phyloP scores from a whole-genome alignment of 305 asterid genomes.

The Fraxinus paxiana region DNA sequence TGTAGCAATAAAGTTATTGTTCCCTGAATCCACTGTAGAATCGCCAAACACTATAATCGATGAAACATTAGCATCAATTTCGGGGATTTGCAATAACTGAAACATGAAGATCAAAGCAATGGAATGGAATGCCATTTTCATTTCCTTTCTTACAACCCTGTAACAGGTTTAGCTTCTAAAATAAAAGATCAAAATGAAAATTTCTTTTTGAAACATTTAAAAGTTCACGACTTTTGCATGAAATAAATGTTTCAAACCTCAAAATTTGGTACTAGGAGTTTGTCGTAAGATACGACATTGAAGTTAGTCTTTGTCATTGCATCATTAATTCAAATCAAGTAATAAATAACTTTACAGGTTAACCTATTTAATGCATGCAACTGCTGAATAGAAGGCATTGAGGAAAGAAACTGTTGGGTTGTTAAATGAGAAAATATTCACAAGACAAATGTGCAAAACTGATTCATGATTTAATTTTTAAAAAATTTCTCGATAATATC shows the following conservation, averaged over 20 bases:
- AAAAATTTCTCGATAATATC: not conserved
- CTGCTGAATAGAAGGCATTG: not conserved
- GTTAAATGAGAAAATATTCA: not conserved
- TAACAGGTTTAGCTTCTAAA: not conserved
- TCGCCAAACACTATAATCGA: constrained; percentile 74
- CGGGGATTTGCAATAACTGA: constrained; percentile 18
- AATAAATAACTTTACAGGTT: not conserved
- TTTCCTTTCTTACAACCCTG: not conserved
- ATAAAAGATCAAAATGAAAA: not conserved
- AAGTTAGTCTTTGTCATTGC: not conserved
- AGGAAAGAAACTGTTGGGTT: not conserved
- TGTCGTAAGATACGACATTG: not conserved
- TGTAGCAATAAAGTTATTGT: constrained; percentile 61
- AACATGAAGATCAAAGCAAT: constrained; percentile 17
- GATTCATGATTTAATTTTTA: not conserved
- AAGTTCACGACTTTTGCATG: not conserved
- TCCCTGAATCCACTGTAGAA: constrained; percentile 76
- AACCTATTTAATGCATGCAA: not conserved
- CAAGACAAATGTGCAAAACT: not conserved
- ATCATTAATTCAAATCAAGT: not conserved
- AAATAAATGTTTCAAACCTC: not conserved
- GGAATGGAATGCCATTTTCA: constrained; percentile 9
- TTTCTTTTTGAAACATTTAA: not conserved
- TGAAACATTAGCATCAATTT: constrained; percentile 37
- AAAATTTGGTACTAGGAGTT: not conserved